These are phyloP conservation scores for Talaromyces sp. DNA, from an alignment of 2,329 filamentous ascomycete species.

Conservation along the genomic window DNA sequence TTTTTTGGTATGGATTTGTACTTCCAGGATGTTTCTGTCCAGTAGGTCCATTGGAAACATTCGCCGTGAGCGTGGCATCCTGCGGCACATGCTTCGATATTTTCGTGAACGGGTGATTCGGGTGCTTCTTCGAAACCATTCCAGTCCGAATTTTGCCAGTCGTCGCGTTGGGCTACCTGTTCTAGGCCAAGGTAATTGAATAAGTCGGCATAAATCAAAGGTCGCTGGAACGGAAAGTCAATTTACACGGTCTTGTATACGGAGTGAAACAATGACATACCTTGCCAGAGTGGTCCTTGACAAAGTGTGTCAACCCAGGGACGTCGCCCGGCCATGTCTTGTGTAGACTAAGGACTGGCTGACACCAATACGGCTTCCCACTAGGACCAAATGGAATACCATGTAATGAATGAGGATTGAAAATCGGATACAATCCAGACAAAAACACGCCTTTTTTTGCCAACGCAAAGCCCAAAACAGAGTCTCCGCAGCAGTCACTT, in stretches of 20 bases:
- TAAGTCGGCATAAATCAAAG: slow-evolving; percentile 30
- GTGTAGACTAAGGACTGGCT: slow-evolving; percentile 51
- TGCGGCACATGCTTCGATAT: slow-evolving; percentile 28
- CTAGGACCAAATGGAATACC: slow-evolving; percentile 44
- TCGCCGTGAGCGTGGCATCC: slow-evolving; percentile 25
- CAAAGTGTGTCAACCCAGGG: slow-evolving; percentile 49
- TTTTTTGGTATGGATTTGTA: slow-evolving; percentile 14
- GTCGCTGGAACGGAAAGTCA: slow-evolving; percentile 15
- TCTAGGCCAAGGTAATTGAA: slow-evolving; percentile 29
- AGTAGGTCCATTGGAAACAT: slow-evolving; percentile 29
- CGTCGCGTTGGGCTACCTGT: slow-evolving; percentile 19
- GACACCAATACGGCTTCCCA: slow-evolving; percentile 48
- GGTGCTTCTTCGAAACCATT: slow-evolving; percentile 28
- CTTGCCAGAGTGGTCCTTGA: slow-evolving; percentile 22
- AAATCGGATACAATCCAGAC: slow-evolving; percentile 51
- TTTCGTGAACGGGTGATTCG: slow-evolving; percentile 28
- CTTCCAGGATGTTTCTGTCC: slow-evolving; percentile 10
- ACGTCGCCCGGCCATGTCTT: slow-evolving; percentile 50
- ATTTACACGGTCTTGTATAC: not conserved
- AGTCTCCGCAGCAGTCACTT: slow-evolving; percentile 54
- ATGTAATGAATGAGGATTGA: slow-evolving; percentile 50
- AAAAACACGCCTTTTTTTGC: slow-evolving; percentile 45
- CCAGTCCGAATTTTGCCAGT: slow-evolving; percentile 39
- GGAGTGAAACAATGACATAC: slow-evolving; percentile 19
- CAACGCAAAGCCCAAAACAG: slow-evolving; percentile 50